phyloP scores from a whole-genome alignment of 148 eudicot genomes.

The Cornus kousa region DNA sequence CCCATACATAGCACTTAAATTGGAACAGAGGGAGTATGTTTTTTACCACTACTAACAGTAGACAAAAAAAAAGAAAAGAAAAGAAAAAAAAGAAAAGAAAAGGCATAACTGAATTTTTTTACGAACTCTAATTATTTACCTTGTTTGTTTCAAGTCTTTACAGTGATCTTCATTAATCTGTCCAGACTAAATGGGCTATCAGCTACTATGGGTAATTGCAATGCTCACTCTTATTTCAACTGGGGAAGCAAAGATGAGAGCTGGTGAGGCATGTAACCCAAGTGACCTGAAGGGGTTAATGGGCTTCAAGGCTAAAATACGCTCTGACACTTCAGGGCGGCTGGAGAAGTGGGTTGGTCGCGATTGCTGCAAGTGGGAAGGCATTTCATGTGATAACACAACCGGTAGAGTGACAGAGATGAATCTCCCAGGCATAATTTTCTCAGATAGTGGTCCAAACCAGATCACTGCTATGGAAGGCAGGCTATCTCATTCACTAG shows the following conservation, averaged over 20 bases:
- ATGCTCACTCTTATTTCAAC: neutral
- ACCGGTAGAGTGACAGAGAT: conserved; percentile 53
- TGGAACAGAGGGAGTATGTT: too few species aligned
- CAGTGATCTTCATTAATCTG: neutral
- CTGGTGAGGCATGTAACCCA: conserved; percentile 27
- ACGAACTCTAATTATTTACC: too few species aligned
- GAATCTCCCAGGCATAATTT: conserved; percentile 43
- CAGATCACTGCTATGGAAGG: conserved; percentile 46
- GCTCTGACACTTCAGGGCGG: conserved; percentile 37
- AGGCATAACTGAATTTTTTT: neutral
- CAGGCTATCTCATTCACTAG: conserved; percentile 36
- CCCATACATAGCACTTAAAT: too few species aligned
- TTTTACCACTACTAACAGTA: conserved; percentile 8
- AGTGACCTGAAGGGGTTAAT: conserved; percentile 39
- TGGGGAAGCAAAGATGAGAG: neutral
- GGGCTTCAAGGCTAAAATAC: conserved; percentile 36
- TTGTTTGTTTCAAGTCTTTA: too few species aligned
- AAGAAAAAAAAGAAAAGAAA: conserved; percentile 13
- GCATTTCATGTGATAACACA: conserved; percentile 37
- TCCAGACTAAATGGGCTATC: conserved; percentile 12
- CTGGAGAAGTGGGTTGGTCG: conserved; percentile 41
- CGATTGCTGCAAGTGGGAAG: conserved; percentile 51
- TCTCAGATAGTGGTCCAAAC: conserved; percentile 22
- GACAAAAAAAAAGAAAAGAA: neutral
- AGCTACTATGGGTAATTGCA: conserved; percentile 6